Base-by-base conservation (phyloP, 2,329 filamentous ascomycete genomes). In the Aspergillus alliaceus region DNA sequence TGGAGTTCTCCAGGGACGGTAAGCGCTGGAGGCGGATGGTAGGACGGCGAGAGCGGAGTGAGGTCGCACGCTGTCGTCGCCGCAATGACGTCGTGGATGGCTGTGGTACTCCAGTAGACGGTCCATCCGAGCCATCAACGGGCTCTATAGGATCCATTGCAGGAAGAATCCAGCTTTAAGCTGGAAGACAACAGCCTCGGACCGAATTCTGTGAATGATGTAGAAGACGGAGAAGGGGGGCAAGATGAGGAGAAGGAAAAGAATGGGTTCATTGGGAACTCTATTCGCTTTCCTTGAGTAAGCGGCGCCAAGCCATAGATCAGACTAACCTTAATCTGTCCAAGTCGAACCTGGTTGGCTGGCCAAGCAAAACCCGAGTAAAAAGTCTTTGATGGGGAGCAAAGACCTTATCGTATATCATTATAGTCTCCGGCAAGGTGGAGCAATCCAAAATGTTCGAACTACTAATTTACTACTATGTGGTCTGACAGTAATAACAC, bases 141-240 rank as follows among this genome's bases (percentile, higher is more conserved):
- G 66, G 62, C 63, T 75, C 74, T 61, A 76, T 76, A 60, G 59
- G 72, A 71, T 76, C 73, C 74, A 76, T 76, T 57, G 51, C 15
- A 25, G 54, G 62, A 53, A 44, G 37, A 32, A n/a, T n/a, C 14
- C 27, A 22, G 14, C 25, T 24, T 22, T 14, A 29, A 37, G 35
- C 37, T 27, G 46, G 32, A 27, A 20, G 40, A 44, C 31, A 49
- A 39, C 6, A 20, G 37, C 37, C 15, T 1, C 11, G 35, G 20
- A 50, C 22, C 22, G 18, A 25, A 15, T 25, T 14, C 18, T 51
- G 24, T n/a, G 22, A 22, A 39, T 22, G 25, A 29, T 7, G 18
- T 22, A 55, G 44, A 52, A 51, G 34, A 20, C 49, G 51, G 48
- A 39, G 57, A 49, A 31, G 46, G 9, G 25, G 37, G n/a, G 9